A percentile compares a stretch with the other conserved stretches of the same genome.
Conservation (phyloP, 305 asterid species). For the Fraxinus dipetala region DNA sequence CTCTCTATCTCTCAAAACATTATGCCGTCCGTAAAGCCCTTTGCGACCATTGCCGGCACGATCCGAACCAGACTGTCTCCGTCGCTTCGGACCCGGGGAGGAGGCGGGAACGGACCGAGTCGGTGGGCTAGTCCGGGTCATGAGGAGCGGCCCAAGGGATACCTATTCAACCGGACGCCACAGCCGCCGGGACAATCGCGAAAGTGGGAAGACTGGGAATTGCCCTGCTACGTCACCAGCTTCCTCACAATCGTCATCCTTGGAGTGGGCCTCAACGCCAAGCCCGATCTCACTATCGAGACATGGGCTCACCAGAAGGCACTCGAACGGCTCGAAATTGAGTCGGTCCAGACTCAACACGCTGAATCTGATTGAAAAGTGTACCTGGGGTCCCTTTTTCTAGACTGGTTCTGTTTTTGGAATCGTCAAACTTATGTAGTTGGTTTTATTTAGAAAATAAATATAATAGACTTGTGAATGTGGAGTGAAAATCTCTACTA, state of each 20-base stretch:
- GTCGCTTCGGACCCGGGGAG: slow-evolving; percentile 56
- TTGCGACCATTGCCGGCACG: slow-evolving; percentile 56
- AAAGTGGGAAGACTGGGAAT: slow-evolving; percentile 91
- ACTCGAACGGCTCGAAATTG: slow-evolving; percentile 67
- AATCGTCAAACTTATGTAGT: slow-evolving; percentile 25
- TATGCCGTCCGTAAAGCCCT: slow-evolving; percentile 58
- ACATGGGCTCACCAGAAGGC: slow-evolving; percentile 88
- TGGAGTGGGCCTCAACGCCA: slow-evolving; percentile 83
- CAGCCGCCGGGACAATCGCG: slow-evolving; percentile 56
- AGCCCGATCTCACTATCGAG: slow-evolving; percentile 81
- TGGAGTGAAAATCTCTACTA: background rate
- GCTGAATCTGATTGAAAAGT: slow-evolving; percentile 40
- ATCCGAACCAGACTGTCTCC: slow-evolving; percentile 55
- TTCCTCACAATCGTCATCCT: slow-evolving; percentile 71
- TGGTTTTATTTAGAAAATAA: slow-evolving; percentile 25
- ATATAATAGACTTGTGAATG: slow-evolving; percentile 15
- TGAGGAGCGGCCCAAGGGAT: slow-evolving; percentile 75
- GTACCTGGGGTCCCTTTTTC: slow-evolving; percentile 16
- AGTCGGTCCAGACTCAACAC: slow-evolving; percentile 32
- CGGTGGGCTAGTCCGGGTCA: slow-evolving; percentile 69
- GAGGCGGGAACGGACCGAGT: slow-evolving; percentile 58
- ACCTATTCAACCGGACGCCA: slow-evolving; percentile 60
- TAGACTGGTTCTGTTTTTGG: slow-evolving; percentile 19
- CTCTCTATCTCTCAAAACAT: background rate
- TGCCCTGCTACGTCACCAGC: slow-evolving; percentile 75